Conservation (phyloP, 2,329 filamentous ascomycete genomes). For the Paecilomyces niveus region DNA sequence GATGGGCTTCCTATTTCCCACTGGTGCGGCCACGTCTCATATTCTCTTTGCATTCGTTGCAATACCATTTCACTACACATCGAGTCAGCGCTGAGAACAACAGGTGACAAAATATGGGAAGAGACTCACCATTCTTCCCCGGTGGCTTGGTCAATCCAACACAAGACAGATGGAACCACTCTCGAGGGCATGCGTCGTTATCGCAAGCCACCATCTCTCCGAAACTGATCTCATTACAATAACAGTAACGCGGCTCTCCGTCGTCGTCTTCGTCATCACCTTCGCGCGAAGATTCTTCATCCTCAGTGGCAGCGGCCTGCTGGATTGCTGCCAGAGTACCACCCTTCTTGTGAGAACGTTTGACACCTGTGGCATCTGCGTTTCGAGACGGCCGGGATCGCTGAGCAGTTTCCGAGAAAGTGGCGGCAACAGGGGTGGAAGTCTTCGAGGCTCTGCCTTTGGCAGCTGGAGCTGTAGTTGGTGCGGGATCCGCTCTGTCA, state of each 20-base stretch:
- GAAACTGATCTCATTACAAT: conserved; percentile 73
- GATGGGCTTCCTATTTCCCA: neutral
- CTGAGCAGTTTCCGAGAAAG: conserved; percentile 27
- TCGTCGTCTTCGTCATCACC: conserved; percentile 58
- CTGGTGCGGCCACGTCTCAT: conserved; percentile 44
- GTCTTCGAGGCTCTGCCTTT: conserved; percentile 35
- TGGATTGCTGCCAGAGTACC: conserved; percentile 15
- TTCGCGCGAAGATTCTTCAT: conserved; percentile 39
- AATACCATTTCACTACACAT: conserved; percentile 69
- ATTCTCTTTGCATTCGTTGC: conserved; percentile 67
- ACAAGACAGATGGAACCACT: conserved; percentile 81
- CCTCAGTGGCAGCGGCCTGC: conserved; percentile 26
- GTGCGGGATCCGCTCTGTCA: conserved; percentile 14
- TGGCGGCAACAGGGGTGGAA: conserved; percentile 31
- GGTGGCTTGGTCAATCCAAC: conserved; percentile 73
- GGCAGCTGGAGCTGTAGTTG: conserved; percentile 5
- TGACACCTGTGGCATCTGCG: conserved; percentile 24
- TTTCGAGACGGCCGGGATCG: conserved; percentile 29
- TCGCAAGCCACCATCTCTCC: conserved; percentile 82
- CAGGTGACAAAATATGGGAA: conserved; percentile 2
- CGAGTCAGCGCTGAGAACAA: conserved; percentile 13
- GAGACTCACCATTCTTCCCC: conserved; percentile 60
- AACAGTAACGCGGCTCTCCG: conserved; percentile 70
- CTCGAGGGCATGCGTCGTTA: conserved; percentile 61
- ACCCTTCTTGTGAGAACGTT: conserved; percentile 30